Conservation (phyloP, 805 yeast genomes). For the Candida parachauliodes region DNA sequence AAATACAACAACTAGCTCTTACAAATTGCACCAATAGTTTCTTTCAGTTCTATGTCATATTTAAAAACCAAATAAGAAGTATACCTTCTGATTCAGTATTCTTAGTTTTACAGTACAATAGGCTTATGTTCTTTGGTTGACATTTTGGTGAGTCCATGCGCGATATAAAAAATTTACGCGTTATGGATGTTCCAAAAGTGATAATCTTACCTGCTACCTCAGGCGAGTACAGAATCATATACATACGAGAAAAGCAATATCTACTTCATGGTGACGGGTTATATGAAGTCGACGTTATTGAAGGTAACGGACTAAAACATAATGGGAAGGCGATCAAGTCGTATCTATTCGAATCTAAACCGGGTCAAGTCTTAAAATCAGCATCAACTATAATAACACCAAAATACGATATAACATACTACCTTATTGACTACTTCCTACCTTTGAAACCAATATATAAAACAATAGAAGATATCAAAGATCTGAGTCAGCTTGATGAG, state of each 20-base stretch:
- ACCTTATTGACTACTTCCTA: slow-evolving; percentile 35
- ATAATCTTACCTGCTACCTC: slow-evolving; percentile 14
- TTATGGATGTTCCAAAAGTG: slow-evolving; percentile 11
- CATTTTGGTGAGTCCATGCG: no score
- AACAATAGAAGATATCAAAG: slow-evolving; percentile 44
- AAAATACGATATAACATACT: slow-evolving; percentile 37
- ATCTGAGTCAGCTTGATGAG: slow-evolving; percentile 24
- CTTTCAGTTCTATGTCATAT: no score
- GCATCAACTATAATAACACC: slow-evolving; percentile 39
- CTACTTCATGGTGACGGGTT: slow-evolving; percentile 16
- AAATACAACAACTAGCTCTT: no score
- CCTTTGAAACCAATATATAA: slow-evolving; percentile 22
- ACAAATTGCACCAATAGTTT: no score
- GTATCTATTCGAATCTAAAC: slow-evolving; percentile 22
- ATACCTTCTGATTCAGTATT: no score
- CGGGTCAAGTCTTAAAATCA: slow-evolving; percentile 39
- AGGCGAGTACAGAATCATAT: slow-evolving; percentile 8
- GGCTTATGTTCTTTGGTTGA: no score
- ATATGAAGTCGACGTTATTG: slow-evolving; percentile 39
- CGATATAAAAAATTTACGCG: no score
- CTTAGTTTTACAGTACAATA: no score
- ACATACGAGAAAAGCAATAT: slow-evolving; percentile 10
- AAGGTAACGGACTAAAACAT: slow-evolving; percentile 23
- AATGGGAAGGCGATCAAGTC: slow-evolving; percentile 40
- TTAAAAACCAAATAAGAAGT: no score